A percentile compares a stretch with the other conserved stretches of the same genome.
Evolutionary conservation across 352 stramenopile species (phyloP).

Genomic region (Phytophthora syringae): DNA sequence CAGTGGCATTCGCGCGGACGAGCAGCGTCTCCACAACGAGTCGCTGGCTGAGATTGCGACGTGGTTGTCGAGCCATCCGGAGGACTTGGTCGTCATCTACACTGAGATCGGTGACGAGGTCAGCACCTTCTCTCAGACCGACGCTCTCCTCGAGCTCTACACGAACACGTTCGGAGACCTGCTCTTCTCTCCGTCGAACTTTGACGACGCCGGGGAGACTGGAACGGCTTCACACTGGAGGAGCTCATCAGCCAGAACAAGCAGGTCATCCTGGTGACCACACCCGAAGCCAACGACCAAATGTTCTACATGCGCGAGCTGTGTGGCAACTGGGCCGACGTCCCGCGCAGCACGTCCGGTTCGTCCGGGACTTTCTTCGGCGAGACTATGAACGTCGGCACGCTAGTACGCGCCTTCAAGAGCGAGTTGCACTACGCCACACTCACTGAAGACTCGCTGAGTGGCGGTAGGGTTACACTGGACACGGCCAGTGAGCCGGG

Average conservation of each 20-base stretch:
- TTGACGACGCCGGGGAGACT: conserved; percentile 45
- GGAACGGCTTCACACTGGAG: conserved; percentile 55
- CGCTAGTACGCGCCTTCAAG: conserved; percentile 53
- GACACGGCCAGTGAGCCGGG: conserved; percentile 33
- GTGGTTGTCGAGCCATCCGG: conserved; percentile 58
- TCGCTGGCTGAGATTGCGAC: conserved; percentile 60
- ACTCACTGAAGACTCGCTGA: conserved; percentile 44
- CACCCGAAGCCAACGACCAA: conserved; percentile 50
- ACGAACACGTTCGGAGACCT: conserved; percentile 53
- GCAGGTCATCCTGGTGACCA: conserved; percentile 58
- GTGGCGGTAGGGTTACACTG: conserved; percentile 18
- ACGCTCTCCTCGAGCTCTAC: conserved; percentile 59
- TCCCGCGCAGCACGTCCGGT: conserved; percentile 35
- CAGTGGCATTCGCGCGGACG: conserved; percentile 74
- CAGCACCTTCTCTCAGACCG: conserved; percentile 43
- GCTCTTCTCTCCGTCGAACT: conserved; percentile 55
- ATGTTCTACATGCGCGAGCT: conserved; percentile 64
- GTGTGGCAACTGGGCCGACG: conserved; percentile 52
- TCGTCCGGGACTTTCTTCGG: conserved; percentile 46
- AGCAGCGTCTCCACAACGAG: conserved; percentile 56
- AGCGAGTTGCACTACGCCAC: conserved; percentile 64
- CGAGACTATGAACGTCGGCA: conserved; percentile 48
- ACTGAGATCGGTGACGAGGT: conserved; percentile 61
- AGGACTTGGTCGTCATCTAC: conserved; percentile 64
- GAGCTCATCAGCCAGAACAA: conserved; percentile 57